Base-by-base conservation (phyloP, 208 protist genomes). In the Trypanosoma vivax region DNA sequence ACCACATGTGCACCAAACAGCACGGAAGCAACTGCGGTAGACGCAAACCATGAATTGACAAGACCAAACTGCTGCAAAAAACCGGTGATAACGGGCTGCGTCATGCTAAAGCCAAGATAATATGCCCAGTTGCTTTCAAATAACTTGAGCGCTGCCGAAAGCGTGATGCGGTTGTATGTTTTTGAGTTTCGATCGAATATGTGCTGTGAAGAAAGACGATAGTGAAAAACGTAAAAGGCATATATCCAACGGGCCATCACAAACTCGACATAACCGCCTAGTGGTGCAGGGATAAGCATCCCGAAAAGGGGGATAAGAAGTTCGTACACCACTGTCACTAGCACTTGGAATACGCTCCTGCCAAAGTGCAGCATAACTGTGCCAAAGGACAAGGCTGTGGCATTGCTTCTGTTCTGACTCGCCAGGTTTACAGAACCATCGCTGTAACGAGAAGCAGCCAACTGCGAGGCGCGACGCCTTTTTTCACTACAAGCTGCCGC, bases 221-320 rank as follows among this genome's bases (percentile, higher is more conserved):
- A 89, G 50, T 85, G 75, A 43, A 85, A 89, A 5, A 84, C 76
- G 41, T 85, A 89, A 41, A 89, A 83, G 31, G 64, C 59, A 50
- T 89, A 85, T 21, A 89, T 67, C 46, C 76, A 73, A 9, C 69
- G 64, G 25, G 82, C 82, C 45, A 89, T 62, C 16, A 76, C 42
- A 19, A 73, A 52, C 10, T 53, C 37, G 38, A 70, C 13, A 51
- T 10, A 63, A 9, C 4, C 27, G 50, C 64, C 50, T 25, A 45
- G 31, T 60, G 27, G 69, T 23, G 14, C 35, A 28, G 56, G 48
- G 57, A 58, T 1, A 53, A 57, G 13, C 4, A 31, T 34, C 38
- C 51, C 67, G 25, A 62, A 33, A 37, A 52, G 16, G 14, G 39
- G 34, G 21, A 39, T 53, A 23, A 54, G 47, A 19, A 79, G 18